A percentile compares a stretch with the other conserved stretches of the same genome.
phyloP scores from a whole-genome alignment of 345 rosid genomes.

The Hevea brasiliensis region DNA sequence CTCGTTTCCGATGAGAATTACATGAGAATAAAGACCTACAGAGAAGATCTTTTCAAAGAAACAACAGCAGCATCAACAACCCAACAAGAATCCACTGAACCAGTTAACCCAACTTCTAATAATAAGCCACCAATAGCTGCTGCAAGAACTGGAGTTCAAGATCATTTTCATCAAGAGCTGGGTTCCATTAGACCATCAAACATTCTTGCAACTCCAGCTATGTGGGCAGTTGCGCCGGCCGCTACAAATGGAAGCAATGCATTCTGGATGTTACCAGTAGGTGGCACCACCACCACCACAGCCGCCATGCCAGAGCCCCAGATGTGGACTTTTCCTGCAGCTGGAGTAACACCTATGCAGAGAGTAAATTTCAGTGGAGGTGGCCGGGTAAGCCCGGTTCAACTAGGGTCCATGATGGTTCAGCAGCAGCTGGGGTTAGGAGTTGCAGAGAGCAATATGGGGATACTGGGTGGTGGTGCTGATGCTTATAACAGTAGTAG shows the following conservation, averaged over 20 bases:
- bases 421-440: constrained; percentile 70
- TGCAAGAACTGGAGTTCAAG: constrained; percentile 31
- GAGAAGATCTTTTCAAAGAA: constrained; percentile 75
- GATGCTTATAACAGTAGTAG: constrained; percentile 25
- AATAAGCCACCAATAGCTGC: constrained; percentile 13
- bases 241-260: constrained; percentile 62
- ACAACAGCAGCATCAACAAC: constrained; percentile 5
- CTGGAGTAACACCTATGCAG: constrained; percentile 21
- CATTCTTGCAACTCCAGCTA: constrained; percentile 47
- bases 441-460: constrained; percentile 48
- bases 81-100: constrained; percentile 20
- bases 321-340: constrained; percentile 73
- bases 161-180: constrained; percentile 22
- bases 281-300: constrained; percentile 24
- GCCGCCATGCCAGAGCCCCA: constrained; percentile 37
- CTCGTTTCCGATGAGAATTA: constrained; percentile 32
- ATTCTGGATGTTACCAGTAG: constrained; percentile 82
- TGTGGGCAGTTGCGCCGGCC: constrained; percentile 70
- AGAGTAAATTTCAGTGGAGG: constrained; percentile 46
- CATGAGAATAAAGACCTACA: constrained; percentile 40
- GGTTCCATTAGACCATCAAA: constrained; percentile 38
- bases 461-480: constrained; percentile 40
- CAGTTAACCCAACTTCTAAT: constrained; percentile 21
- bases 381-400: constrained; percentile 53
- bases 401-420: constrained; percentile 65